phyloP scores from a whole-genome alignment of 2,329 filamentous ascomycete species.

The Aureobasidium leucospermi region DNA sequence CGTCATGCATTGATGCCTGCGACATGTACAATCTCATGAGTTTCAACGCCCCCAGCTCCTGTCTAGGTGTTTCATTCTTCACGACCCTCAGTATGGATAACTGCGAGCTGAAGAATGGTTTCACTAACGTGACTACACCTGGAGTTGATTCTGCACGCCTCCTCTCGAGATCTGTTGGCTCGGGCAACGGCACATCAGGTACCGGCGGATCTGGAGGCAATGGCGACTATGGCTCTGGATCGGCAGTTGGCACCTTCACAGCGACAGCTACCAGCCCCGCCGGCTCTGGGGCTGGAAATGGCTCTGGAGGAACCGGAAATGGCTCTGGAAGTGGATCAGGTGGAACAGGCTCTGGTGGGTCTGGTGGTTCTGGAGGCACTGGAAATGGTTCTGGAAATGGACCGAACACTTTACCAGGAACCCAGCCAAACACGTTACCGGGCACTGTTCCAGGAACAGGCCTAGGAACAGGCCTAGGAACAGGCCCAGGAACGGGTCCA shows the following conservation, averaged over 20 bases:
- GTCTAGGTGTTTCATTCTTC: conserved; percentile 23
- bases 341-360: too few species aligned
- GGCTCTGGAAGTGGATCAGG: too few species aligned
- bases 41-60: conserved; percentile 20
- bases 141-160: conserved; percentile 19
- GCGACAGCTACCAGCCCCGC: not conserved
- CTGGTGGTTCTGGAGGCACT: too few species aligned
- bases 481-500: conserved; percentile 14
- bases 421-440: conserved; percentile 14
- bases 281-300: conserved; percentile 7
- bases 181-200: conserved; percentile 16
- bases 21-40: conserved; percentile 25
- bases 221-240: conserved; percentile 13
- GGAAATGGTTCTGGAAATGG: conserved; percentile 12
- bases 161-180: conserved; percentile 15
- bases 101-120: conserved; percentile 21
- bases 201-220: conserved; percentile 10
- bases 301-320: not conserved
- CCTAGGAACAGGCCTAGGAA: conserved; percentile 7
- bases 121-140: conserved; percentile 7
- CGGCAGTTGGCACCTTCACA: conserved; percentile 13
- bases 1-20: conserved; percentile 25
- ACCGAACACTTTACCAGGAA: conserved; percentile 14
- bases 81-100: conserved; percentile 16
- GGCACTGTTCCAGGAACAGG: conserved; percentile 16